phyloP scores from a whole-genome alignment of 225 moss, liverwort and hornwort genomes.

The Physcomitrium patens region DNA sequence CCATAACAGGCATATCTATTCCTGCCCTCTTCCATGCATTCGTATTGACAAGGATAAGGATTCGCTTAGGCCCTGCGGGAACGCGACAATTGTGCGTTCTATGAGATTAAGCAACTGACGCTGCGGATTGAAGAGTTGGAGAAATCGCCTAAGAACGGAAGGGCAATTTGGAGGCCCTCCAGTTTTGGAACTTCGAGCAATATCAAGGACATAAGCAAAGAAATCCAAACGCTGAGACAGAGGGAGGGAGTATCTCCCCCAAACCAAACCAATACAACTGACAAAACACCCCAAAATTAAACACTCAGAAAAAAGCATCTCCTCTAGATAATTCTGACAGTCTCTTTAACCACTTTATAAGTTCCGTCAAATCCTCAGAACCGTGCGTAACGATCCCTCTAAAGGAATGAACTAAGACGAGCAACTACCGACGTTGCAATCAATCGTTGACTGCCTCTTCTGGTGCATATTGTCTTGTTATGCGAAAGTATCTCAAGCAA shows the following conservation, averaged over 20 bases:
- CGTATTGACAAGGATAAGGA: background rate
- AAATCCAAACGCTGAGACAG: slow-evolving; percentile 12
- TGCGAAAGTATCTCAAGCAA: background rate
- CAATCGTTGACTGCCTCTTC: slow-evolving; percentile 2
- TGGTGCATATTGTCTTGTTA: no score
- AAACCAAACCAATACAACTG: slow-evolving; percentile 20
- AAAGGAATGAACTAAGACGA: background rate
- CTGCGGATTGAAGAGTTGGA: slow-evolving; percentile 45
- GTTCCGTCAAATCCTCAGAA: background rate
- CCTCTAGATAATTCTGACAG: background rate
- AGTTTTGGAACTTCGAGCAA: slow-evolving; percentile 13
- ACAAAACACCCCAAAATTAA: slow-evolving; percentile 34
- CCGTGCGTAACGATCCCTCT: background rate
- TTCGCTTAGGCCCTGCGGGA: slow-evolving; percentile 34
- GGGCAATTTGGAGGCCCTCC: slow-evolving; percentile 19
- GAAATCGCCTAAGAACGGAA: slow-evolving; percentile 26
- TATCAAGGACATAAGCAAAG: background rate
- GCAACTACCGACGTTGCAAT: background rate
- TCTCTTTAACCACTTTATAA: background rate
- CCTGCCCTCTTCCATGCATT: background rate
- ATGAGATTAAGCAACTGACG: slow-evolving; percentile 38
- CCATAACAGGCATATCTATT: background rate
- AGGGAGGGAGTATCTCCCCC: slow-evolving; percentile 14
- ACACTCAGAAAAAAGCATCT: background rate
- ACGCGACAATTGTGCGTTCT: slow-evolving; percentile 26